phyloP scores from a whole-genome alignment of 2,329 filamentous ascomycete genomes.

The Alternaria incomplexa region DNA sequence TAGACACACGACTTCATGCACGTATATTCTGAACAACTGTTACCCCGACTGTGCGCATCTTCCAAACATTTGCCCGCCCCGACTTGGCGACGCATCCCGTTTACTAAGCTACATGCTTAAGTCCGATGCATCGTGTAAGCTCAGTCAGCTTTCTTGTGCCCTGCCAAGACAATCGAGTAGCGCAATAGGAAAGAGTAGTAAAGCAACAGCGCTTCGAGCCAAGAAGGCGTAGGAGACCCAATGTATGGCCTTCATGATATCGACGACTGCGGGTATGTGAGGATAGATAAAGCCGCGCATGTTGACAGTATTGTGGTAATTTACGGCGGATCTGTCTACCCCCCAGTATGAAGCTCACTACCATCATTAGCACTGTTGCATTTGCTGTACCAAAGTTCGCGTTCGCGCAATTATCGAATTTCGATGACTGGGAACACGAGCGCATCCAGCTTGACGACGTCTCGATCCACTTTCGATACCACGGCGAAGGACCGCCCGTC shows the following conservation, averaged over 20 bases:
- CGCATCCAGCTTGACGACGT: neutral
- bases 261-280: fast-evolving
- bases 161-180: neutral
- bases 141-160: neutral
- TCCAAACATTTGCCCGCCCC: neutral
- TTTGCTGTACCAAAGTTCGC: neutral
- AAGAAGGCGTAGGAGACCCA: neutral
- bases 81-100: neutral
- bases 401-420: neutral
- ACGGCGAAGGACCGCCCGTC: neutral
- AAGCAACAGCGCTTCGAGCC: neutral
- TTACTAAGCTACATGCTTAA: neutral
- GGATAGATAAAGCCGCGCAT: neutral
- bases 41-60: neutral
- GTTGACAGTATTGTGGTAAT: neutral
- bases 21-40: neutral
- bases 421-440: neutral
- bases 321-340: fast-evolving
- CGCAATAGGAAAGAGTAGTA: neutral
- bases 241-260: neutral
- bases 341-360: neutral
- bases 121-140: neutral
- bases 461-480: neutral
- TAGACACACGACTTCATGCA: too few species aligned
- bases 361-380: neutral